A percentile compares a stretch with the other conserved stretches of the same genome.
Conservation (phyloP, 495 filamentous ascomycete species). For the Extremus antarcticus region DNA sequence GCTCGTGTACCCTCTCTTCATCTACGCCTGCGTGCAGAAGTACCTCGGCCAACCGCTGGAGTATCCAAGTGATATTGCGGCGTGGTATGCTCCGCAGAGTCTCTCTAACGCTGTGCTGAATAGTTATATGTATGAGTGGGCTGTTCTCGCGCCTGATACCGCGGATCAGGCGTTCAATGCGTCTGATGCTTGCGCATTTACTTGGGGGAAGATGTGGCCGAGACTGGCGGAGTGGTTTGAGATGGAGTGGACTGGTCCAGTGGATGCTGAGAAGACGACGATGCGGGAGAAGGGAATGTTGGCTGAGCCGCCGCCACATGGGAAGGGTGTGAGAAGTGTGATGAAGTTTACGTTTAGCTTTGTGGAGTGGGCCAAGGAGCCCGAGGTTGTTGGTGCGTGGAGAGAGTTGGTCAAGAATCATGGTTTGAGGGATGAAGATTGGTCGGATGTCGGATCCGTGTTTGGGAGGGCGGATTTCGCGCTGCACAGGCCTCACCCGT, state of each 20-base stretch:
- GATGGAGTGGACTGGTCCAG: slow-evolving; percentile 24
- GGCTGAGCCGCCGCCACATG: slow-evolving; percentile 29
- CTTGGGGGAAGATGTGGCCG: slow-evolving; percentile 39
- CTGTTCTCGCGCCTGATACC: slow-evolving; percentile 29
- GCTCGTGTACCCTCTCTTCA: slow-evolving; percentile 34
- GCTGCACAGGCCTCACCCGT: slow-evolving; percentile 6
- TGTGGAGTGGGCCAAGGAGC: slow-evolving; percentile 34
- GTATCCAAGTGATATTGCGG: slow-evolving; percentile 33
- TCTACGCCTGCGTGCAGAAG: slow-evolving; percentile 38
- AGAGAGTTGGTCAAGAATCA: slow-evolving; percentile 19
- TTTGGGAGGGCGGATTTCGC: slow-evolving; percentile 23
- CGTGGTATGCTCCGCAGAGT: slow-evolving; percentile 34
- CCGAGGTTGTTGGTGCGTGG: slow-evolving; percentile 35
- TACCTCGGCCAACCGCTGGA: slow-evolving; percentile 28
- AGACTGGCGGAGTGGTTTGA: slow-evolving; percentile 34
- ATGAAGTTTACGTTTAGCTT: slow-evolving; percentile 32
- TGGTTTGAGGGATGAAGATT: slow-evolving; percentile 18
- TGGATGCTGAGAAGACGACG: background rate
- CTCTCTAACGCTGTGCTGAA: slow-evolving; percentile 34
- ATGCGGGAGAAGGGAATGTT: slow-evolving; percentile 8
- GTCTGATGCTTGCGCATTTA: slow-evolving; percentile 34
- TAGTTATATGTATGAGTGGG: slow-evolving; percentile 41
- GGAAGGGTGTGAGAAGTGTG: slow-evolving; percentile 9
- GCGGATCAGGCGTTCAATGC: slow-evolving; percentile 39
- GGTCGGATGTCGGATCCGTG: slow-evolving; percentile 21